Evolutionary conservation across 805 yeast genomes (phyloP), one percentile per base, ranked within the genome.

Genomic region (Diddensiella caesifluorescens): DNA sequence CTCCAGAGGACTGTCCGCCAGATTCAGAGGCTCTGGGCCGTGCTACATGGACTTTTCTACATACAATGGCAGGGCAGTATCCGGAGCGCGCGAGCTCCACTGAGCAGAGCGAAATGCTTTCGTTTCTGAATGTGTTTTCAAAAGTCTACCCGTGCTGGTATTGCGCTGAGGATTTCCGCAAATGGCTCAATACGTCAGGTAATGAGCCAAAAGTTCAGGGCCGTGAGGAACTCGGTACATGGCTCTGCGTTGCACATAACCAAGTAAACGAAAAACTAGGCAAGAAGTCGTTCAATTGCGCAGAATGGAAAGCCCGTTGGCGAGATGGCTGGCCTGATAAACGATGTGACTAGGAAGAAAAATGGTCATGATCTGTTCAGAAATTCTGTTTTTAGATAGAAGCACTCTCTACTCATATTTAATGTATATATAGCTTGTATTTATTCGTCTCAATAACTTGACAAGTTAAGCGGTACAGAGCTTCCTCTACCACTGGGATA

Each of bases 401-500:
- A 26, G 33, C 7, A 25, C 16, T 25, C 20, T 10, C 6, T 38
- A 22, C 19, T 25, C 26, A 25, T 15, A 27, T 9, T 13, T 12
- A 41, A 25, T 7, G 25, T 37, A 20, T 16, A 35, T 35, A 41
- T 44, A 7, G 16, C 7, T 7, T 10, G 27, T 41, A 34, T 35
- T 33, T 33, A 39, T 6, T 28, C 12, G 12, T 22, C 30, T 15
- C 13, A 26, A 16, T 22, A 31, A 18, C 33, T 28, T 10, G 71
- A 60, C 42, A 89, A 66, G 51, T 85, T 78, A 48, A 89, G 65
- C 1, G 97, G 97, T 27, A 89, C 92, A 25, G 95, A 84, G 22
- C 88, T 77, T 2, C 97, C 97, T 53, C 95, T 74, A 10, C 97
- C 97, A 63, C 95, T 85, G 13, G 97, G 96, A 64, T 92, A 92